Evolutionary conservation across 129 eudicot genomes (phyloP), one percentile per base, ranked within the genome.

Genomic region (Apium graveolens): DNA sequence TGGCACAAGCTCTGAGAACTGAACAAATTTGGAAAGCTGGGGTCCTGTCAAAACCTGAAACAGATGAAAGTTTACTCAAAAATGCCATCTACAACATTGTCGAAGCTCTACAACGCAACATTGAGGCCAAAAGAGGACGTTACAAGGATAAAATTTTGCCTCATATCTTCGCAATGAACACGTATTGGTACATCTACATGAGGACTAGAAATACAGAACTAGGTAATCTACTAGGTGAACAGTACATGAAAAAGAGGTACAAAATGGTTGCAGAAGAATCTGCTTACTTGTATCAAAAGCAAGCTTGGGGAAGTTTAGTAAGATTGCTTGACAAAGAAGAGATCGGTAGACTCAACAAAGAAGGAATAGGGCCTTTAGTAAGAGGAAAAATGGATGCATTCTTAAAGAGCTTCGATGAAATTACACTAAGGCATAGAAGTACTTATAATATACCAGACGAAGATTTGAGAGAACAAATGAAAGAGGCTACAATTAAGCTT

Each of bases 101-200:
- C 86, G 97, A 92, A 80, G 95, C 97, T 18, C 82, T 92, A 27
- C 87, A 86, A 51, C 75, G 97, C 68, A 87, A 92, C 53, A 78
- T 90, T 0, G 97, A 89, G 81, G 71, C 87, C 0, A 88, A 89
- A 60, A 88, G 81, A 49, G 73, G 76, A 14, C 77, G 85, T n/a
- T 92, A 88, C 76, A 92, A 89, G 70, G 97, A 92, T 42, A 87
- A 86, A 88, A 91, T 90, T 24, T 77, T 92, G 27, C 74, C 86
- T 21, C 88, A 89, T 57, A 83, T 92, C 48, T 92, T 89, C 78
- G 81, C 86, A 1, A 89, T 92, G 97, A 92, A 92, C 78, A 88
- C 89, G 1, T 89, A 92, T 16, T 92, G 97, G 97, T 92, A 89
- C 79, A 92, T 92, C 44, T 92, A 92, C 87, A 92, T 92, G 95